These are phyloP conservation scores for Pythium monospermum DNA, from an alignment of 352 stramenopile species.

Conservation along the genomic window DNA sequence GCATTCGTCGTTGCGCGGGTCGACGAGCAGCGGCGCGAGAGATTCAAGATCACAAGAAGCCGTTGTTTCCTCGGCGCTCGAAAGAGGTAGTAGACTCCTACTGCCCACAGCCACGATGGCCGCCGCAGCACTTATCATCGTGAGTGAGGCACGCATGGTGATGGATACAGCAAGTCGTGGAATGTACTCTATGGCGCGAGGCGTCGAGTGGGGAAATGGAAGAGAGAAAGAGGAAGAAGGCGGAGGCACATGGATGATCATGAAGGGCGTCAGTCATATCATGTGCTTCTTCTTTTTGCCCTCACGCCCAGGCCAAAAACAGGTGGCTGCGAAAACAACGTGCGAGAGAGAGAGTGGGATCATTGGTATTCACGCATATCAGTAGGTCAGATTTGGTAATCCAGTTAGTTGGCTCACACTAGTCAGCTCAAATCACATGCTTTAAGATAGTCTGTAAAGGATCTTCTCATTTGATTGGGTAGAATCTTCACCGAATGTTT, in stretches of 20 bases:
- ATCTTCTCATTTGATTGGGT: background rate
- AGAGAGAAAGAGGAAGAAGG: background rate
- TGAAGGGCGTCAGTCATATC: too few species aligned
- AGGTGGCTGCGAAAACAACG: too few species aligned
- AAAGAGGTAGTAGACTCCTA: too few species aligned
- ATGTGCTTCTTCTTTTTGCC: too few species aligned
- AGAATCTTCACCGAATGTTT: background rate
- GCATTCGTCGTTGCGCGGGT: slow-evolving; percentile 19
- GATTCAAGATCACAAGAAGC: slow-evolving; percentile 12
- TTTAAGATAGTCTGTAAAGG: background rate
- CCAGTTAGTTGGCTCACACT: too few species aligned
- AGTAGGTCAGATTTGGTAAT: too few species aligned
- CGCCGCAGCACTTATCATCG: slow-evolving; percentile 3
- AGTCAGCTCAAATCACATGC: too few species aligned
- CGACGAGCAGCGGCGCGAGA: slow-evolving; percentile 21
- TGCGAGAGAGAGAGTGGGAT: too few species aligned
- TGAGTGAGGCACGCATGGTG: background rate
- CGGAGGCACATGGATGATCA: too few species aligned
- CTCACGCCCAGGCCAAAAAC: too few species aligned
- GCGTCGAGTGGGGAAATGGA: slow-evolving; percentile 23
- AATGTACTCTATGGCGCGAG: slow-evolving; percentile 11
- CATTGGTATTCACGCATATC: too few species aligned
- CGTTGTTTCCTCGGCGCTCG: background rate
- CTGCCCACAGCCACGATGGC: background rate
- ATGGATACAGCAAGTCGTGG: background rate